Conservation (phyloP, 2,329 filamentous ascomycete species). For the Hyphodiscus sp. region DNA sequence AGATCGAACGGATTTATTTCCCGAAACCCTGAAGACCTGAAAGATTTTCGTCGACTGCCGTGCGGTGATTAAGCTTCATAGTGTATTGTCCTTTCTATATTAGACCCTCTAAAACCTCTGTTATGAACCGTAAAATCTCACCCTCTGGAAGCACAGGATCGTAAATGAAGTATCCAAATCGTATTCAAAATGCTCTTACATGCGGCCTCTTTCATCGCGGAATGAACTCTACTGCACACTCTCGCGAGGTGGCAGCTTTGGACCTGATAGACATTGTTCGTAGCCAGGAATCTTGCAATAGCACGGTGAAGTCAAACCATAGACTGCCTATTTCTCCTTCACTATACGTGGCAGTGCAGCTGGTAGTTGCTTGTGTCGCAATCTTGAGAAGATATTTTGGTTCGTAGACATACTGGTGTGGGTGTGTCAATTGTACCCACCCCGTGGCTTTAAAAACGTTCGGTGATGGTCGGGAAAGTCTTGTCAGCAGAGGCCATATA, state of each 20-base stretch:
- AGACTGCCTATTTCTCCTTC: constrained; percentile 80
- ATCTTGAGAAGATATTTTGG: constrained; percentile 79
- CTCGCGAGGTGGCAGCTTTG: constrained; percentile 96
- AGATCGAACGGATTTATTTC: constrained; percentile 84
- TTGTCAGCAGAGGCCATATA: not conserved
- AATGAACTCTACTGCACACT: constrained; percentile 77
- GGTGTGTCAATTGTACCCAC: no score
- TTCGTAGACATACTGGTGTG: no score
- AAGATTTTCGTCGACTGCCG: constrained; percentile 92
- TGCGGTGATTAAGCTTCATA: constrained; percentile 93
- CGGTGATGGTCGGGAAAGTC: not conserved
- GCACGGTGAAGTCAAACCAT: constrained; percentile 82
- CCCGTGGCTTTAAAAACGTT: no score
- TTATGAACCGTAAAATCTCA: constrained; percentile 77
- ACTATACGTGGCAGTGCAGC: constrained; percentile 84
- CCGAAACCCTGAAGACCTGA: constrained; percentile 80
- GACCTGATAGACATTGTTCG: constrained; percentile 79
- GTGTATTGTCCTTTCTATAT: constrained; percentile 61
- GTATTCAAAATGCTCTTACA: constrained; percentile 96
- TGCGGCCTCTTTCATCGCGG: constrained; percentile 85
- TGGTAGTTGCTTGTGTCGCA: constrained; percentile 88
- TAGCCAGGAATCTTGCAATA: constrained; percentile 86
- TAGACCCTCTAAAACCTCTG: constrained; percentile 77
- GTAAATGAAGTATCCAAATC: constrained; percentile 87
- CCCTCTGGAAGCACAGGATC: constrained; percentile 91